Percentiles rank a stretch among this genome's conserved stretches.
phyloP scores from a whole-genome alignment of 179 eudicot genomes.

The Heliamphora pulchella region DNA sequence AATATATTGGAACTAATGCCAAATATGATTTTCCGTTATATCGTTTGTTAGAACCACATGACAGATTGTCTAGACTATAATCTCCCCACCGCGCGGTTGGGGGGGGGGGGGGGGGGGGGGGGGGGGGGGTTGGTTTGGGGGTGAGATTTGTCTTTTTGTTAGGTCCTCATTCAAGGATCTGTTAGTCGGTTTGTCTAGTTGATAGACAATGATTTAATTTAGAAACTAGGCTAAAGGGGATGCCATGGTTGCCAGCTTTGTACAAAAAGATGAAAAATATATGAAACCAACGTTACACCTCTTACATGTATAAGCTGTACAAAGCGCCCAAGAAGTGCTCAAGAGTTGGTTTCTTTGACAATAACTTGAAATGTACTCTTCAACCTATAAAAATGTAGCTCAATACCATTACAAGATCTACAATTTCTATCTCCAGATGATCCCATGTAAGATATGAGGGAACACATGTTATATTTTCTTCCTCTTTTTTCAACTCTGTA shows the following conservation, averaged over 20 bases:
- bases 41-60: neutral
- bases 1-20: conserved; percentile 1
- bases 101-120: too few species aligned
- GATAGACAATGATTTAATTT: too few species aligned
- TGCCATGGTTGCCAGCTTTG: too few species aligned
- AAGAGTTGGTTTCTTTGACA: neutral
- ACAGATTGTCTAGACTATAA: neutral
- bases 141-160: neutral
- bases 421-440: neutral
- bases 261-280: neutral
- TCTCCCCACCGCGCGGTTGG: too few species aligned
- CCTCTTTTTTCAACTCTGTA: neutral
- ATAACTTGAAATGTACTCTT: neutral
- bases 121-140: too few species aligned
- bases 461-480: neutral
- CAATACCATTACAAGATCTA: neutral
- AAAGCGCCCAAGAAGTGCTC: neutral
- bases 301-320: neutral
- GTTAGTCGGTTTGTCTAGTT: neutral
- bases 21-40: neutral
- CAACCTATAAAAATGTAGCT: neutral
- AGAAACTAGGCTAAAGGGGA: too few species aligned
- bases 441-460: too few species aligned
- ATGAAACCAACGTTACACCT: neutral
- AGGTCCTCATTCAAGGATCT: neutral